These are phyloP conservation scores for Trichoderma gracile DNA, from an alignment of 2,329 filamentous ascomycete genomes.

Conservation along the genomic window DNA sequence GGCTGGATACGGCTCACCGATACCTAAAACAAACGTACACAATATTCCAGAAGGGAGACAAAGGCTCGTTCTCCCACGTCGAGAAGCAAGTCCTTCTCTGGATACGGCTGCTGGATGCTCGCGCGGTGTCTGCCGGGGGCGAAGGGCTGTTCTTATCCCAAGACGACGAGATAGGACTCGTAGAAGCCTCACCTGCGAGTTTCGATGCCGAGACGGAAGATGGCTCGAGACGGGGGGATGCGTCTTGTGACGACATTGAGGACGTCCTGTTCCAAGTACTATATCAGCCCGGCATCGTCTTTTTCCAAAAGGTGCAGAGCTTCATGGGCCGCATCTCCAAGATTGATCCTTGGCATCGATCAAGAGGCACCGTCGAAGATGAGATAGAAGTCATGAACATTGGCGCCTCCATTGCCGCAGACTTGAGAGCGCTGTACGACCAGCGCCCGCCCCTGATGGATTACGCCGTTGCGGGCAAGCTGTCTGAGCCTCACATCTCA, in stretches of 20 bases:
- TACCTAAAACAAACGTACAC: conserved; percentile 52
- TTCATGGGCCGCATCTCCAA: conserved; percentile 59
- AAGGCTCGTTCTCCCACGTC: conserved; percentile 39
- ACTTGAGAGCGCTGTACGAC: conserved; percentile 53
- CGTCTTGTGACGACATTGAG: conserved; percentile 43
- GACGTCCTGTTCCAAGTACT: conserved; percentile 56
- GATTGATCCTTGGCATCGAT: conserved; percentile 58
- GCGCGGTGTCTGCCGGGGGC: conserved; percentile 57
- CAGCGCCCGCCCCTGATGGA: conserved; percentile 57
- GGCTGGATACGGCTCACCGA: conserved; percentile 48
- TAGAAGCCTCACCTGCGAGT: conserved; percentile 46
- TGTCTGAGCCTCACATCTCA: conserved; percentile 51
- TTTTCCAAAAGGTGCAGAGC: conserved; percentile 59
- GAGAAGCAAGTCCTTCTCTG: conserved; percentile 55
- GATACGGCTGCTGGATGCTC: conserved; percentile 56
- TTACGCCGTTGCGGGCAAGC: conserved; percentile 53
- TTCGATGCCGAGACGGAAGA: conserved; percentile 36
- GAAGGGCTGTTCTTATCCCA: conserved; percentile 55
- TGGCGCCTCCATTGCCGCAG: conserved; percentile 51
- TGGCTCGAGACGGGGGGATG: conserved; percentile 29
- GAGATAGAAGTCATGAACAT: conserved; percentile 60
- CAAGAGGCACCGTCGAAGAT: conserved; percentile 57
- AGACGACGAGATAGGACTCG: conserved; percentile 49
- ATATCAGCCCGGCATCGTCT: conserved; percentile 56
- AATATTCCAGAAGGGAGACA: conserved; percentile 47